Evolutionary conservation across 2,329 filamentous ascomycete species (phyloP), one percentile per base, ranked within the genome.

Genomic region (Xylariales sp.): DNA sequence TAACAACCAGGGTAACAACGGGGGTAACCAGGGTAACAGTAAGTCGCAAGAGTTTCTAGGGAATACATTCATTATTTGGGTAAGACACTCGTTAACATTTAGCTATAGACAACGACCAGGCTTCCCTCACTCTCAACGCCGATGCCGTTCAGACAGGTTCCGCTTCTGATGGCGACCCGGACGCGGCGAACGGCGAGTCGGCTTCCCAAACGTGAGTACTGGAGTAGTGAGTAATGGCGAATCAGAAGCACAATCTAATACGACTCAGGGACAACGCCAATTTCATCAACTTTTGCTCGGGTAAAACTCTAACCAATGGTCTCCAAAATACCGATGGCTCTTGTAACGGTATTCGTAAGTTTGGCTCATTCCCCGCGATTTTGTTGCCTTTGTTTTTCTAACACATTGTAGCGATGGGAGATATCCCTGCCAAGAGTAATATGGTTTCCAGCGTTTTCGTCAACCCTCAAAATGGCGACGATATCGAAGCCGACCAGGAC

Each of bases 281-380:
- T 80, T 89, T 89, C 76, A 88, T 89, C 83, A 89, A 89, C 82
- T 88, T 89, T 77, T 89, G 87, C 75, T 67, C 77, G 4, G 86
- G 84, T 53, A 73, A 84, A 75, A 84, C 81, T 0, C 76, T 89
- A 55, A 90, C 89, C 70, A 88, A 91, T 73, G 89, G 89, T 73
- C 78, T 84, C 34, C 89, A 91, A 76, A 81, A 85, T 59, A 81
- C 81, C 66, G 77, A 72, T 4, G 89, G 89, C 23, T 91, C 89
- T 43, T 91, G 89, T 80, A 91, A 91, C 76, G 86, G 86, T 75
- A 84, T 89, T 71, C 80, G 86, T 86, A 82, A 78, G 85, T 82
- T 62, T 14, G 52, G 8, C 6, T 14, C 8, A 6, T 23, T 43
- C 8, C 46, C n/a, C 28, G 12, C 48, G 3, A 10, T 10, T 12